Evolutionary conservation across 495 filamentous ascomycete genomes (phyloP).

Genomic region (Stereocaulon alpinum): DNA sequence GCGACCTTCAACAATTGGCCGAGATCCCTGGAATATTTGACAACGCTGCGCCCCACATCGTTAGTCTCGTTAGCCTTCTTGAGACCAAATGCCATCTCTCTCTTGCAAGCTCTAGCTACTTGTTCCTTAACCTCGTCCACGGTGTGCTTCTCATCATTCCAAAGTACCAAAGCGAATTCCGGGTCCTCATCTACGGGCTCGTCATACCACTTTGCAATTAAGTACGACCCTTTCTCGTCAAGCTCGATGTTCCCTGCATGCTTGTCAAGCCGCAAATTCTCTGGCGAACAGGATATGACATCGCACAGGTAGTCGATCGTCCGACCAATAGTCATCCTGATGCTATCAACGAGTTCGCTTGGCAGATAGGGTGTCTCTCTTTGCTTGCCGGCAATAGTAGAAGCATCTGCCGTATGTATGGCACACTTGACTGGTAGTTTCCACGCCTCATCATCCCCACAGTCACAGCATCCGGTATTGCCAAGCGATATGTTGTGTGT

Average conservation of each 20-base stretch:
- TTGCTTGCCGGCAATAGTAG: conserved; percentile 52
- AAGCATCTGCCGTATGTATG: conserved; percentile 65
- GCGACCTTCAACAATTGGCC: conserved; percentile 62
- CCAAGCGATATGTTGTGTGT: conserved; percentile 74
- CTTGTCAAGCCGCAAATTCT: conserved; percentile 81
- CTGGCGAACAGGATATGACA: conserved; percentile 93
- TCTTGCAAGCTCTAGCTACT: conserved; percentile 79
- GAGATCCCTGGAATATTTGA: conserved; percentile 65
- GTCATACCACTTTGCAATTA: conserved; percentile 65
- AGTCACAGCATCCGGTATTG: conserved; percentile 94
- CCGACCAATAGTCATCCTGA: conserved; percentile 73
- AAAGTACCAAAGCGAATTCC: conserved; percentile 81
- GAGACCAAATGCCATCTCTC: conserved; percentile 53
- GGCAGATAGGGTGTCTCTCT: conserved; percentile 51
- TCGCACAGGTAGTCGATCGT: conserved; percentile 91
- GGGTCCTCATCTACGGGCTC: conserved; percentile 45
- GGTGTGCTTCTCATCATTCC: conserved; percentile 99
- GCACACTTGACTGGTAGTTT: conserved; percentile 76
- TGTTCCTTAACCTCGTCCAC: conserved; percentile 82
- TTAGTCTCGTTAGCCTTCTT: conserved; percentile 79
- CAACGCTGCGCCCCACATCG: conserved; percentile 71
- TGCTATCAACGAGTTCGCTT: conserved; percentile 58
- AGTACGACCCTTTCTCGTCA: conserved; percentile 71
- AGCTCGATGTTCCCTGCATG: conserved; percentile 63
- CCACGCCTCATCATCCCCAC: conserved; percentile 93